Conservation (phyloP, 192 early-diverging fungal genomes). For the Paraglomus occultum region DNA sequence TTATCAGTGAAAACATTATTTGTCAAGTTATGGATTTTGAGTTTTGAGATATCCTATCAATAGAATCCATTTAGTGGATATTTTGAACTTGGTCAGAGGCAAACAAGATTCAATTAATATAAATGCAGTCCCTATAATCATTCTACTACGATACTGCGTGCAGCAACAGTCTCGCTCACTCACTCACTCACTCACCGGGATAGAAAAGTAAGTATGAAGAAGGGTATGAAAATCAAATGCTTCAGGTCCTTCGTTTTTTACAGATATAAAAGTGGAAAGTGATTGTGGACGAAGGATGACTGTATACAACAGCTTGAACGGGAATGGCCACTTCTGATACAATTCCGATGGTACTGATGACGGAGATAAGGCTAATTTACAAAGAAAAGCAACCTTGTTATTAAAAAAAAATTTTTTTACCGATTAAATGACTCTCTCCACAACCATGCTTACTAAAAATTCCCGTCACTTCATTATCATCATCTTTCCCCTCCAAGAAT, state of each 20-base stretch:
- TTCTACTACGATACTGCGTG: not conserved
- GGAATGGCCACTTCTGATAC: conserved; percentile 62
- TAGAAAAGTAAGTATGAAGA: conserved; percentile 89
- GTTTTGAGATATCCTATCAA: conserved; percentile 57
- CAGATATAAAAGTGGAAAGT: conserved; percentile 67
- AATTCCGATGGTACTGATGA: conserved; percentile 54
- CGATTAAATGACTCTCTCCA: not conserved
- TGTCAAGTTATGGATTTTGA: conserved; percentile 64
- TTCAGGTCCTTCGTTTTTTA: conserved; percentile 71
- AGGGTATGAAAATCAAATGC: conserved; percentile 83
- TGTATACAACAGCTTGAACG: conserved; percentile 76
- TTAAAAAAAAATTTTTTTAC: not conserved
- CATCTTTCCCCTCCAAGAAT: conserved; percentile 48
- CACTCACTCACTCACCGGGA: conserved; percentile 49
- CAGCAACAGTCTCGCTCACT: not conserved
- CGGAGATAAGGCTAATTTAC: conserved; percentile 44
- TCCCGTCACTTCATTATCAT: conserved; percentile 46
- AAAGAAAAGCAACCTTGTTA: not conserved
- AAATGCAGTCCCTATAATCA: not conserved
- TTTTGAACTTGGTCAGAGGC: not conserved
- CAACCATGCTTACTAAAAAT: conserved; percentile 42
- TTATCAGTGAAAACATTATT: conserved; percentile 72
- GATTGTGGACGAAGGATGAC: conserved; percentile 73
- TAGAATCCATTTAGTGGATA: not conserved
- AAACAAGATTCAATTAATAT: conserved; percentile 12